Evolutionary conservation across 176 grass and related monocot genomes (phyloP).

Genomic region (Zoysia pacifica): DNA sequence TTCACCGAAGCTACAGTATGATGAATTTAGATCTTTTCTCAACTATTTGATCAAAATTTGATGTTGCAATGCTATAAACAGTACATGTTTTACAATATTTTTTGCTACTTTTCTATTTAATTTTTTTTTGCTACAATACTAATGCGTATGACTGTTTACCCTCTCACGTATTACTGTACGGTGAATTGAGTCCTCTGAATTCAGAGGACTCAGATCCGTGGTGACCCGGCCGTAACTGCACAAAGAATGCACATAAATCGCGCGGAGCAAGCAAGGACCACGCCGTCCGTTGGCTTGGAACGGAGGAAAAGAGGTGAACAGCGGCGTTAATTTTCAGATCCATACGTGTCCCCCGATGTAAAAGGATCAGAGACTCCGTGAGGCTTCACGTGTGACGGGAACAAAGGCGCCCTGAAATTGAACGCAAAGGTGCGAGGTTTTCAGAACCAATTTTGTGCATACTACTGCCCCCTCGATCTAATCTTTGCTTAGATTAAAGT

Average conservation of each 20-base stretch:
- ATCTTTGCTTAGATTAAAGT: background rate
- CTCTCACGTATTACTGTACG: too few relatives aligned
- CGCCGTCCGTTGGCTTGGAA: background rate
- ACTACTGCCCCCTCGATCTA: background rate
- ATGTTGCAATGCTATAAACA: too few relatives aligned
- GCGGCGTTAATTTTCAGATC: slow-evolving; percentile 25
- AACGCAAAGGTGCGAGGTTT: slow-evolving; percentile 15
- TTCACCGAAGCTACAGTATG: too few relatives aligned
- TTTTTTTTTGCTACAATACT: too few relatives aligned
- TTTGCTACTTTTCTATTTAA: too few relatives aligned
- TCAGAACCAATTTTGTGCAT: background rate
- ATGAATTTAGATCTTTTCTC: too few relatives aligned
- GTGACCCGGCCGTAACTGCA: background rate
- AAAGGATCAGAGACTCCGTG: background rate
- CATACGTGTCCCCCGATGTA: background rate
- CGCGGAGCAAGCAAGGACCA: slow-evolving; percentile 5
- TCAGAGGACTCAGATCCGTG: too few relatives aligned
- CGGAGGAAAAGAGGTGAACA: background rate
- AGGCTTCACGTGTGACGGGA: slow-evolving; percentile 16
- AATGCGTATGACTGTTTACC: too few relatives aligned
- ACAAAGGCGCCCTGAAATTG: slow-evolving; percentile 34
- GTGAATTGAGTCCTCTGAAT: too few relatives aligned
- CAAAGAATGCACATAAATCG: slow-evolving; percentile 13
- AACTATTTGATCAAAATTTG: too few relatives aligned
- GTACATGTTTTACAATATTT: too few relatives aligned